Evolutionary conservation across 768 basidiomycete species (phyloP), one percentile per base, ranked within the genome.

Genomic region (Daedalea quercina): DNA sequence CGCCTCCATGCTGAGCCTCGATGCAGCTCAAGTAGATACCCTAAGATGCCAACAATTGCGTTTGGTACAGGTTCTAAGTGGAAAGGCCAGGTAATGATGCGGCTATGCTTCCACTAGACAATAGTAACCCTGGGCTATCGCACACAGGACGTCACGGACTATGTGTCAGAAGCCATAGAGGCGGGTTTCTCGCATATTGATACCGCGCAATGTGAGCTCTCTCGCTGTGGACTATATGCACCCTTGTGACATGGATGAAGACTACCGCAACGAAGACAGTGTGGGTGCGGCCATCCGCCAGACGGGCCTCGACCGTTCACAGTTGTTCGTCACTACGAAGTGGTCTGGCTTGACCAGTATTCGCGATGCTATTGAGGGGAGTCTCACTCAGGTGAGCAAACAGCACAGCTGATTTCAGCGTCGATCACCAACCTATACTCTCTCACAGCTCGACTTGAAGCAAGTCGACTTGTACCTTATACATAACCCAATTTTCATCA

Each of bases 401-500:
- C 15, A 20, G 9, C 33, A 25, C n/a, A 6, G 51, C 3, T 31
- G 40, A 24, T 17, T 40, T 44, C 9, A 23, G 43, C 4, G 4
- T 3, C 31, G 31, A 15, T 19, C 7, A 15, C 19, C 17, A 3
- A 40, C 8, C 24, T 41, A 8, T 9, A n/a, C 35, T 43, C 22
- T 23, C n/a, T 33, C 26, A 24, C 57, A 89, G 85, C 76, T 90
- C 9, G 80, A 77, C 0, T 57, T 87, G 12, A 68, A 75, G 47
- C 74, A 79, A 33, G 70, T 90, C 3, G 85, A 90, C 61, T 66
- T 90, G 9, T 90, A 89, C 67, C 78, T 90, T 41, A 78, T 89
- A 34, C 87, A 90, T 58, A 40, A 40, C 3, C 83, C 85, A 1
- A 20, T 6, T 0, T 1, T 55, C 9, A 57, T 74, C 8, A 34